Conservation (phyloP, 257 asterid genomes). For the Solanum pinnatisectum region DNA sequence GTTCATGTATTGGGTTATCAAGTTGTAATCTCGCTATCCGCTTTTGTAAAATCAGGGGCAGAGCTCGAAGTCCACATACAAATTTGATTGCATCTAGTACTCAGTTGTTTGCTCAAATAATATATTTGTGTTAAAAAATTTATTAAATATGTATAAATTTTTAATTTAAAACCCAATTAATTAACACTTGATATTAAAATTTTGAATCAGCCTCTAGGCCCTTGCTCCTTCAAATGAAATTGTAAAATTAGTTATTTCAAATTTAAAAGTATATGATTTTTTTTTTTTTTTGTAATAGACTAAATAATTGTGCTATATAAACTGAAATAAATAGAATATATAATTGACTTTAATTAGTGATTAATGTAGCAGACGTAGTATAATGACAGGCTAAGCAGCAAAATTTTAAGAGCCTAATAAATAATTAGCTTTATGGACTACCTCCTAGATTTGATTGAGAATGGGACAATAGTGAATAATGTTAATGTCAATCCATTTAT, state of each 20-base stretch:
- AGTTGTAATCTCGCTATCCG: not conserved
- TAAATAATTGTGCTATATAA: not conserved
- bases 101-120: no score
- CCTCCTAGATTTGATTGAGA: not conserved
- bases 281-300: not conserved
- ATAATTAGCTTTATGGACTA: not conserved
- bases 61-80: accelerated
- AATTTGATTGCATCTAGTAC: not conserved
- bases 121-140: no score
- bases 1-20: not conserved
- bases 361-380: not conserved
- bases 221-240: no score
- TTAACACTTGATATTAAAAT: no score
- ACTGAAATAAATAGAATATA: not conserved
- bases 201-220: no score
- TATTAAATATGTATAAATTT: no score
- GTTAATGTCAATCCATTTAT: not conserved
- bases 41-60: accelerated
- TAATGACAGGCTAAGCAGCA: no score
- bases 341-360: not conserved
- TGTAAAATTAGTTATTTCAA: not conserved
- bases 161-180: no score
- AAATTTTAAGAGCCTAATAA: not conserved
- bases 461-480: not conserved
- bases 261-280: not conserved